Base-by-base conservation (phyloP, 768 basidiomycete genomes). In the Galerina marginata region DNA sequence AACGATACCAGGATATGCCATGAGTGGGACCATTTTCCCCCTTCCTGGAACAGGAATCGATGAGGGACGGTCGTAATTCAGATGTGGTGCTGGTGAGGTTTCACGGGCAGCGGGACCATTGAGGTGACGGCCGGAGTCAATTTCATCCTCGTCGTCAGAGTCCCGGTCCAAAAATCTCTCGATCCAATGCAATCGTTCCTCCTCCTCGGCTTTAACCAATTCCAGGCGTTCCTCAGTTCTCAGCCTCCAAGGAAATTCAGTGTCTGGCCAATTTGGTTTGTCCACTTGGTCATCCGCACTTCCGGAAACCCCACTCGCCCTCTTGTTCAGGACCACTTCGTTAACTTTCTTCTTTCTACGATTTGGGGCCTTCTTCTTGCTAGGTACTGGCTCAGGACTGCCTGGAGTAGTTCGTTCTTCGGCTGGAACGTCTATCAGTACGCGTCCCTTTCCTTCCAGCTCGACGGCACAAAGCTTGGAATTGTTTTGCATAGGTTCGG, bases 241-340 rank as follows among this genome's bases (percentile, higher is more conserved):
- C 63, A 88, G 69, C 50, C 82, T 83, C 92, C 92, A 94, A 20
- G 92, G 92, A 67, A 92, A 93, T 72, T 86, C 86, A 7, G 78
- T 64, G 66, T 94, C 92, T 6, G 88, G 88, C 92, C 92, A 93
- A 68, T 91, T 88, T 9, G 91, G 89, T 54, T 74, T 82, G 38
- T 83, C 81, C 2, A 69, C 49, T 4, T 69, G 63, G n/a, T 73
- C 73, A 39, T 79, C 79, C 16, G 69, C 65, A 6, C 64, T 54
- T 16, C 63, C 56, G 50, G 63, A 64, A 15, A 64, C 59, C 4
- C 69, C 67, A 2, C 65, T 57, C 0, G 66, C 60, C 60, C 73
- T 73, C 65, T 79, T 78, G 43, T 77, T 77, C 38, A 72, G 51
- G 14, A 60, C 69, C 1, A 71, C 66, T 20, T 81, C 76, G 56